Evolutionary conservation across 2,329 filamentous ascomycete species (phyloP), one percentile per base, ranked within the genome.

Genomic region (Epichloe festucae): DNA sequence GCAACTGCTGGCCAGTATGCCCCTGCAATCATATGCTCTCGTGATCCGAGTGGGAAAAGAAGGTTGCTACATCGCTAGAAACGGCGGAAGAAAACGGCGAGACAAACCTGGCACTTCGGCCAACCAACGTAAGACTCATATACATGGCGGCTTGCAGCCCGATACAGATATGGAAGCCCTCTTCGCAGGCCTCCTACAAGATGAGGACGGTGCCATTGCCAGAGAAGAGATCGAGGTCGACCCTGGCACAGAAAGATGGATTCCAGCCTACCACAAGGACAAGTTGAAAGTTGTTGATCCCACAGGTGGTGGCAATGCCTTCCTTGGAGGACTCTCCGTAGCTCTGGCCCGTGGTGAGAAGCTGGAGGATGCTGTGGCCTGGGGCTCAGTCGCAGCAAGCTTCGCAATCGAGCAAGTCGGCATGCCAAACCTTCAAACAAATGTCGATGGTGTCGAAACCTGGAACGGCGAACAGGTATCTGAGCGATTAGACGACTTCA

Each of bases 381-480:
- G 85, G 80, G 93, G 84, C 4, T 85, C 80, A 45, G 77, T 97
- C 5, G 85, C 89, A 2, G 91, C 93, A 7, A 90, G 89, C 61
- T 93, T 95, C 66, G 88, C 88, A 15, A 95, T 98, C 60, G 90
- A 98, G 68, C 93, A 98, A 66, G 82, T 95, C 49, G 91, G 93
- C 0, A 79, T 94, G 65, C 91, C 91, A 0, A 65, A 65, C 1
- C 62, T 89, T 12, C 70, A 64, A 2, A 60, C 61, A 46, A 67
- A 73, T 49, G 67, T 65, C 8, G 57, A 70, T 4, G 74, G 72
- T 5, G 57, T 60, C 21, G 81, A 85, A 65, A 75, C 70, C 17
- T 85, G 82, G 81, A 85, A 85, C 60, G 78, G 75, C 2, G 70
- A 73, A 5, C 62, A 62, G 23, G 77, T 83, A 4, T 64, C 73